Percentiles rank a stretch among this genome's conserved stretches.
Conservation (phyloP, 2,329 filamentous ascomycete genomes). For the Fusarium piperis region DNA sequence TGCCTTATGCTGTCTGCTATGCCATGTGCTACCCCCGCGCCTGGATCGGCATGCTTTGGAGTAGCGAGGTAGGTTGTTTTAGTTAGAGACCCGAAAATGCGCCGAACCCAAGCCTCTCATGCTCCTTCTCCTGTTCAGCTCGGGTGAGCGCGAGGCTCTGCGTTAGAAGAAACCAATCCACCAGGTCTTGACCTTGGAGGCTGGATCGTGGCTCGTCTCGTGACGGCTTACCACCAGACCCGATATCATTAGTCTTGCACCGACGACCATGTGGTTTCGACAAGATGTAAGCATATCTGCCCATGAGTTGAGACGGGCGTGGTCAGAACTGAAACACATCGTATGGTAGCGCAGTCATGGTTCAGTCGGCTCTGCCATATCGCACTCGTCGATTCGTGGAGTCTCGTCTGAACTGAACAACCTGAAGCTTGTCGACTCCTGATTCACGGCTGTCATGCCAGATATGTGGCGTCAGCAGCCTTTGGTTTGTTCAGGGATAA, state of each 20-base stretch:
- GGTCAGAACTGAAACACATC: conserved; percentile 36
- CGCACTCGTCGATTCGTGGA: conserved; percentile 39
- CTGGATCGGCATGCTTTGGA: conserved; percentile 31
- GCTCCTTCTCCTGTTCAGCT: neutral
- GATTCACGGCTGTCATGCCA: conserved; percentile 41
- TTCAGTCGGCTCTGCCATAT: conserved; percentile 26
- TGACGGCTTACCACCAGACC: neutral
- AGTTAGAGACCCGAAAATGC: conserved; percentile 30
- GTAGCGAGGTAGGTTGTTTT: conserved; percentile 20
- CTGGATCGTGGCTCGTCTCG: neutral
- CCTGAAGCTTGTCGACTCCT: conserved; percentile 28
- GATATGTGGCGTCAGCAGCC: conserved; percentile 44
- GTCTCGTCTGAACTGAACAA: conserved; percentile 26
- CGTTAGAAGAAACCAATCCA: neutral
- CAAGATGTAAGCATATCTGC: conserved; percentile 3
- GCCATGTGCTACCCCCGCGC: conserved; percentile 39
- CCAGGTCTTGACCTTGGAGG: neutral
- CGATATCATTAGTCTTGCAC: neutral
- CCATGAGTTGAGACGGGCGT: conserved; percentile 22
- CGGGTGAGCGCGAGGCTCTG: conserved; percentile 1
- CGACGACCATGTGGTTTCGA: neutral
- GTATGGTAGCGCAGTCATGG: conserved; percentile 34
- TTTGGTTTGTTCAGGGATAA: conserved; percentile 36
- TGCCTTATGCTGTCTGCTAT: conserved; percentile 32
- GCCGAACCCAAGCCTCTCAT: conserved; percentile 14